phyloP scores from a whole-genome alignment of 495 filamentous ascomycete genomes.

The Penicillium chermesinum region DNA sequence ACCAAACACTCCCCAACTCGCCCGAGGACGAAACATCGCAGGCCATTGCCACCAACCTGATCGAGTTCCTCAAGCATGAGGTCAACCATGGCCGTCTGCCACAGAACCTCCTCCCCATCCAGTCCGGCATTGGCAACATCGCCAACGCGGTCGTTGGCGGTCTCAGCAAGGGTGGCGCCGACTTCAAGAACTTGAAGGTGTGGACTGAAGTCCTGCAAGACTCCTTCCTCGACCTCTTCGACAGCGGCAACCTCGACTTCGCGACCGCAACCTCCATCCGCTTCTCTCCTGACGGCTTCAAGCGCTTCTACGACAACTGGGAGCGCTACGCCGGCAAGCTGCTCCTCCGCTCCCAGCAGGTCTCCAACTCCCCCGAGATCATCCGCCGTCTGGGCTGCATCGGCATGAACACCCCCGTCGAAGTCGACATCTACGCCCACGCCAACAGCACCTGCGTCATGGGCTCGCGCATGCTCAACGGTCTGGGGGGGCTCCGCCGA shows the following conservation, averaged over 20 bases:
- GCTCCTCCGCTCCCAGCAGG: constrained; percentile 79
- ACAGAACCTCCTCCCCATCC: constrained; percentile 71
- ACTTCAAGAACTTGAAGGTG: constrained; percentile 83
- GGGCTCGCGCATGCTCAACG: constrained; percentile 88
- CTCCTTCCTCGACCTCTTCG: constrained; percentile 90
- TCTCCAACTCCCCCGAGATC: constrained; percentile 93
- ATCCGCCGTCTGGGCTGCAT: constrained; percentile 84
- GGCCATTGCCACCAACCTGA: constrained; percentile 73
- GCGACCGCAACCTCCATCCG: constrained; percentile 88
- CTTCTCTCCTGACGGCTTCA: constrained; percentile 87
- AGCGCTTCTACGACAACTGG: constrained; percentile 87
- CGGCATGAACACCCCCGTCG: constrained; percentile 93
- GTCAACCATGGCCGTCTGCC: constrained; percentile 73
- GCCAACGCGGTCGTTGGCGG: constrained; percentile 90
- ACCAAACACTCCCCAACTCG: constrained; percentile 72
- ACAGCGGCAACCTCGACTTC: constrained; percentile 84
- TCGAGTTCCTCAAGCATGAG: constrained; percentile 83
- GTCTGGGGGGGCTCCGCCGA: constrained; percentile 84
- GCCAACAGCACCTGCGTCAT: constrained; percentile 90
- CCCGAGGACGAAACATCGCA: constrained; percentile 68
- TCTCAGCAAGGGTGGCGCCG: constrained; percentile 64
- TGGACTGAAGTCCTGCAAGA: constrained; percentile 96
- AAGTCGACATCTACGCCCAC: constrained; percentile 92
- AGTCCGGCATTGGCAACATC: constrained; percentile 91
- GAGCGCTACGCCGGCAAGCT: constrained; percentile 76